Evolutionary conservation across 2,329 filamentous ascomycete genomes (phyloP).

Genomic region (Fusarium continuum): DNA sequence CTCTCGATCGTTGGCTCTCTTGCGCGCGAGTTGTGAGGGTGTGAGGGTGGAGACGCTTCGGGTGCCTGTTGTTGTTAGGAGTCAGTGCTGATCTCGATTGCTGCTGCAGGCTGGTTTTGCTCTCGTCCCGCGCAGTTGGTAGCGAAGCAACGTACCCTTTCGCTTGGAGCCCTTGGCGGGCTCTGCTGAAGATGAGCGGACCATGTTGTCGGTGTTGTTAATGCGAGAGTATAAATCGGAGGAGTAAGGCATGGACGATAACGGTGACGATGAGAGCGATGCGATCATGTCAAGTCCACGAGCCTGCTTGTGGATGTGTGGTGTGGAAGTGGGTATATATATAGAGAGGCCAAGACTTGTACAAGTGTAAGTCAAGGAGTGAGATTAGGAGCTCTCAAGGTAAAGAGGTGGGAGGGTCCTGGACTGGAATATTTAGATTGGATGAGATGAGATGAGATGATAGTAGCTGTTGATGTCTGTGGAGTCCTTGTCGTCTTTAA

Average conservation of each 20-base stretch:
- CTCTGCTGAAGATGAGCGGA: conserved; percentile 56
- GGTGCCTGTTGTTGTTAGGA: conserved; percentile 55
- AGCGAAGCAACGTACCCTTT: conserved; percentile 56
- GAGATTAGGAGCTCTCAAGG: not conserved
- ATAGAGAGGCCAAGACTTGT: conserved; percentile 25
- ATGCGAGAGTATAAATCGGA: conserved; percentile 9
- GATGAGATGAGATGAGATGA: conserved; percentile 30
- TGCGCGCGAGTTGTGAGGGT: conserved; percentile 87
- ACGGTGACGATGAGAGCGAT: conserved; percentile 14
- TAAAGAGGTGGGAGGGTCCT: conserved; percentile 3
- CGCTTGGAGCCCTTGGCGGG: conserved; percentile 55
- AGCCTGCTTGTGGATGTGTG: conserved; percentile 2
- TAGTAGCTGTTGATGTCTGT: conserved; percentile 33
- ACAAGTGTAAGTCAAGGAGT: not conserved
- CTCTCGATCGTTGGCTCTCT: conserved; percentile 90
- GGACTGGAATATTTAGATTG: conserved; percentile 38
- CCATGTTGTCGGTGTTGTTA: conserved; percentile 46
- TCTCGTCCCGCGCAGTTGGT: not conserved
- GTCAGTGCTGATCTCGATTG: conserved; percentile 15
- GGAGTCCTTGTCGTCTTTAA: conserved; percentile 36
- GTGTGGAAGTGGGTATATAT: conserved; percentile 18
- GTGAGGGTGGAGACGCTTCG: conserved; percentile 88
- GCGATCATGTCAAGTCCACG: conserved; percentile 29
- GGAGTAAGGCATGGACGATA: conserved; percentile 22
- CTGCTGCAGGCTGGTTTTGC: not conserved